These are phyloP conservation scores for sweet orange (Citrus sinensis) DNA, from an alignment of 345 rosid genomes.

Conservation along the genomic window DNA sequence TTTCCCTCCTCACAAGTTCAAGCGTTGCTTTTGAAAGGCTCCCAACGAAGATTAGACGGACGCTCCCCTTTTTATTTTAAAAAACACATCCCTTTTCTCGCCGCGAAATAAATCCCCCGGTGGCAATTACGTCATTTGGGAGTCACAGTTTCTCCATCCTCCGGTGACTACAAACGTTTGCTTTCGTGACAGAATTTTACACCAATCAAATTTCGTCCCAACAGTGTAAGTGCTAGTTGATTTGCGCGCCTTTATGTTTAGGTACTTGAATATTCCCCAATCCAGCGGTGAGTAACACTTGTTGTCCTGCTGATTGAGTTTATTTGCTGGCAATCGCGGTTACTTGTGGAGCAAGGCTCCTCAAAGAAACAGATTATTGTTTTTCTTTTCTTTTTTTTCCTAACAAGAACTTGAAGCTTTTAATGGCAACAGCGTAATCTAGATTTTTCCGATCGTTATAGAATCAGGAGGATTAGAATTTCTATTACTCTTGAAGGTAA, in stretches of 20 bases:
- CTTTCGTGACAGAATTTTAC: neutral
- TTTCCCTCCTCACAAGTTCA: slow-evolving; percentile 20
- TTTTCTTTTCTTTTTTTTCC: neutral
- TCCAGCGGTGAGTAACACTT: neutral
- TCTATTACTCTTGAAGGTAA: neutral
- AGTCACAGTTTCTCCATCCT: neutral
- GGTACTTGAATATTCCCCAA: neutral
- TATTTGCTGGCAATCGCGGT: neutral
- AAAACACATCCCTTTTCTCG: neutral
- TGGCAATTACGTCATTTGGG: neutral
- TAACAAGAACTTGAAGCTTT: neutral
- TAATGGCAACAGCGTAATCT: neutral
- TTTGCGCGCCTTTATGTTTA: neutral
- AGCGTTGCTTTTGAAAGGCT: slow-evolving; percentile 23
- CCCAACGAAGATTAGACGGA: neutral
- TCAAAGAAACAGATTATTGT: neutral
- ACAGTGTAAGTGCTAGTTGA: neutral
- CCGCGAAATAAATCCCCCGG: neutral
- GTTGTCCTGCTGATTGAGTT: neutral
- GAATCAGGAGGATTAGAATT: neutral
- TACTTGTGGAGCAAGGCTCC: neutral
- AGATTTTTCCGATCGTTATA: neutral
- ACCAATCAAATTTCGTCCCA: neutral
- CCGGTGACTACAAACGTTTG: neutral
- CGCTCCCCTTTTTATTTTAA: no score